Percentiles rank a stretch among this genome's conserved stretches.
phyloP scores from a whole-genome alignment of 768 basidiomycete species.

The Solioccasus polychromus region DNA sequence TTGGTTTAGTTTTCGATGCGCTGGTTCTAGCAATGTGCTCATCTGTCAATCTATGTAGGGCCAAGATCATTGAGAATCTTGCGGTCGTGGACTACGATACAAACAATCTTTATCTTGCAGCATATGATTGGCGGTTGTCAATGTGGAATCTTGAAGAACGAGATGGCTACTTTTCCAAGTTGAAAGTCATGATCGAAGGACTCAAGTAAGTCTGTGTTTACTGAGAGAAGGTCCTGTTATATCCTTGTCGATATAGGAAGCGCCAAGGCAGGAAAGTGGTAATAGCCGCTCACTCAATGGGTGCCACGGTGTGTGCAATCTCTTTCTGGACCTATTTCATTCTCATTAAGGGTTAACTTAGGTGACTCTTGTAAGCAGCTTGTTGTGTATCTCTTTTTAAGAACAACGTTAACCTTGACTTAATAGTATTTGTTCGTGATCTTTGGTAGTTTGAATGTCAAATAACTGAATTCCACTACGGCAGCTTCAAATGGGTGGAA shows the following conservation, averaged over 20 bases:
- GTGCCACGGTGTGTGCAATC: slow-evolving; percentile 56
- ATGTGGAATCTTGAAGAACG: slow-evolving; percentile 90
- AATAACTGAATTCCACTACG: slow-evolving; percentile 5
- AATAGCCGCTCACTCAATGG: slow-evolving; percentile 85
- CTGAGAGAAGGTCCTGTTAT: not conserved
- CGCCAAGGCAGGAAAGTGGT: slow-evolving; percentile 79
- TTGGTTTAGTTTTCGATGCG: slow-evolving; percentile 50
- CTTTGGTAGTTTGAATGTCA: not conserved
- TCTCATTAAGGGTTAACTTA: slow-evolving; percentile 40
- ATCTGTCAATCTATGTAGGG: slow-evolving; percentile 42
- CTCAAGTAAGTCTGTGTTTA: slow-evolving; percentile 49
- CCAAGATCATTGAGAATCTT: slow-evolving; percentile 91
- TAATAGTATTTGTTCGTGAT: slow-evolving; percentile 78
- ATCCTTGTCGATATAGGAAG: slow-evolving; percentile 37
- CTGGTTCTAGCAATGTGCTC: not conserved
- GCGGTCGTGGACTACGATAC: slow-evolving; percentile 92
- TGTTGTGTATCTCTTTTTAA: not conserved
- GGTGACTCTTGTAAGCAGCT: slow-evolving; percentile 43
- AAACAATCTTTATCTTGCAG: slow-evolving; percentile 78
- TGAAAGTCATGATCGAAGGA: slow-evolving; percentile 80
- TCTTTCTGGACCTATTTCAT: not conserved
- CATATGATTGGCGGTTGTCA: slow-evolving; percentile 90
- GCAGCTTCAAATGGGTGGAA: slow-evolving; percentile 95
- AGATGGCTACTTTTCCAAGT: slow-evolving; percentile 82
- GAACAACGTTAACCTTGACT: slow-evolving; percentile 3